phyloP scores from a whole-genome alignment of 345 rosid species.

The Salix caprea region DNA sequence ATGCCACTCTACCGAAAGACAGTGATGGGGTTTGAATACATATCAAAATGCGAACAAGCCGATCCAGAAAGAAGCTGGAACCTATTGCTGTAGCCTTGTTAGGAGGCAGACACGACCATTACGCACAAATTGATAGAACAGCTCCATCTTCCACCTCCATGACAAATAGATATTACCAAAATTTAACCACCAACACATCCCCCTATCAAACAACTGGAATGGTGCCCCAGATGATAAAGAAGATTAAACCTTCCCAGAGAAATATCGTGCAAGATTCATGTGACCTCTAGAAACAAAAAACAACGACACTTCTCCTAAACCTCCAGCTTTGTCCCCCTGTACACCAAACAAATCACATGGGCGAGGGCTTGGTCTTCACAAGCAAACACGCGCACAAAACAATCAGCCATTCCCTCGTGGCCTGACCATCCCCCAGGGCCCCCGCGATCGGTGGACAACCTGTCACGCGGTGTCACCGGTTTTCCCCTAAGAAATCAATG shows the following conservation, averaged over 20 bases:
- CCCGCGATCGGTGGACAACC: conserved; percentile 21
- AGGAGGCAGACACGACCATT: neutral
- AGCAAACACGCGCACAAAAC: neutral
- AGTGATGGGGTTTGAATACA: too few relatives aligned
- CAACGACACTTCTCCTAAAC: neutral
- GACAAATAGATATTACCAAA: neutral
- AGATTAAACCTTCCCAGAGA: neutral
- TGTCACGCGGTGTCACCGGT: conserved; percentile 20
- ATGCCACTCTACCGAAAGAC: too few relatives aligned
- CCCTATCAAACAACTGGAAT: neutral
- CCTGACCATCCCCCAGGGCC: neutral
- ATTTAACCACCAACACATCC: neutral
- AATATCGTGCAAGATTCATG: neutral
- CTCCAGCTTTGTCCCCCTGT: neutral
- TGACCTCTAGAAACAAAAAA: neutral
- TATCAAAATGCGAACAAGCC: too few relatives aligned
- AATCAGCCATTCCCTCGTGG: neutral
- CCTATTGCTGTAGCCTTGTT: too few relatives aligned
- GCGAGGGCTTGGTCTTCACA: neutral
- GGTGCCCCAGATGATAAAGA: neutral
- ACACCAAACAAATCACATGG: conserved; percentile 15
- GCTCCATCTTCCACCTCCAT: neutral
- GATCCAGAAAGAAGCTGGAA: too few relatives aligned
- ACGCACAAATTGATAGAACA: neutral
- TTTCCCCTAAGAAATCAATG: conserved; percentile 1